These are phyloP conservation scores for Brassica rapa DNA, from an alignment of 345 rosid genomes.

Conservation along the genomic window DNA sequence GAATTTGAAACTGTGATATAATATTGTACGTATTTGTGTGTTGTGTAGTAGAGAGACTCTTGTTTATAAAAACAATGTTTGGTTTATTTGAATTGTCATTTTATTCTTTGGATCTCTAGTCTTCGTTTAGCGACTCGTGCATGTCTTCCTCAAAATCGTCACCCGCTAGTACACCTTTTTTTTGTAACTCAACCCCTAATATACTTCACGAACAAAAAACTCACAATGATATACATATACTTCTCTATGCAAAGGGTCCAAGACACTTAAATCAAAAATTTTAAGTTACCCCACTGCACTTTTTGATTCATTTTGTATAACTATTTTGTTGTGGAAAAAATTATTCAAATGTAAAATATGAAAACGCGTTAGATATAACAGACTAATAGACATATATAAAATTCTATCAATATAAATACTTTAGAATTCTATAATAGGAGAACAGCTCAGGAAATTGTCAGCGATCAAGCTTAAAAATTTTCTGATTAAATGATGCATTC, in stretches of 20 bases:
- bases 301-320: background rate
- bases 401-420: background rate
- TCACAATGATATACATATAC: slow-evolving; percentile 5
- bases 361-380: background rate
- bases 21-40: slow-evolving; percentile 37
- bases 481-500: too few species aligned
- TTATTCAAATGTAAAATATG: background rate
- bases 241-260: background rate
- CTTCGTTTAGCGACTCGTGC: slow-evolving; percentile 31
- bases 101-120: slow-evolving; percentile 34
- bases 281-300: background rate
- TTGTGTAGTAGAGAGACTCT: slow-evolving; percentile 35
- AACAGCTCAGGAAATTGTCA: too few species aligned
- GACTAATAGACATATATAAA: background rate
- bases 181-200: too few species aligned
- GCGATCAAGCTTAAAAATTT: too few species aligned
- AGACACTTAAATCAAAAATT: background rate
- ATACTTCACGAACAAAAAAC: slow-evolving; percentile 1
- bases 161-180: slow-evolving; percentile 4
- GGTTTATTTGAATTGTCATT: slow-evolving; percentile 42
- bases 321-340: background rate
- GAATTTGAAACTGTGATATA: slow-evolving; percentile 11
- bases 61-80: slow-evolving; percentile 43
- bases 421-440: background rate
- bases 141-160: slow-evolving; percentile 39